These are phyloP conservation scores for Pseudozyma hubeiensis DNA, from an alignment of 1,284 basidiomycete species.

Conservation along the genomic window DNA sequence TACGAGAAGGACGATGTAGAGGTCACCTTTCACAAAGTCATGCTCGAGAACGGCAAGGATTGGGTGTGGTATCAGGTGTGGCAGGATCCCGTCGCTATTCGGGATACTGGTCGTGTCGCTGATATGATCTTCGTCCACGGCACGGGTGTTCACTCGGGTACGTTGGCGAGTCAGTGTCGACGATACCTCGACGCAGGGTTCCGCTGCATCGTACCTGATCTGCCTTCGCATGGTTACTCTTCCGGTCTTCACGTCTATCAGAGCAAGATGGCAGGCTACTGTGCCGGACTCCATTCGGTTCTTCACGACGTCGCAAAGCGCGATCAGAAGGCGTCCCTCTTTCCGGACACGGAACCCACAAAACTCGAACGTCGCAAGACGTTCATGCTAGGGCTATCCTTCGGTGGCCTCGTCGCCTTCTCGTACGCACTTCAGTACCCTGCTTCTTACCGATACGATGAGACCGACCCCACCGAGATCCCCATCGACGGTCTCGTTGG, in stretches of 20 bases:
- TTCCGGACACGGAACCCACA: constrained; percentile 18
- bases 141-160: constrained; percentile 66
- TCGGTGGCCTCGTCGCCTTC: constrained; percentile 62
- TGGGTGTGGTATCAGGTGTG: constrained; percentile 67
- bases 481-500: constrained; percentile 62
- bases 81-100: constrained; percentile 55
- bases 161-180: constrained; percentile 62
- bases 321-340: constrained; percentile 43
- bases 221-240: constrained; percentile 65
- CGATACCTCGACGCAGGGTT: constrained; percentile 65
- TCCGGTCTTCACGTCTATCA: constrained; percentile 65
- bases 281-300: constrained; percentile 54
- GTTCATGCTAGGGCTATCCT: constrained; percentile 65
- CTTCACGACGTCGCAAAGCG: constrained; percentile 60
- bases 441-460: constrained; percentile 48
- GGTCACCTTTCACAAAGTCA: constrained; percentile 56
- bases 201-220: constrained; percentile 63
- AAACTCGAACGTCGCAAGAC: constrained; percentile 59
- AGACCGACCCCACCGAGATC: constrained; percentile 49
- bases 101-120: constrained; percentile 53
- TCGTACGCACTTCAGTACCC: constrained; percentile 63
- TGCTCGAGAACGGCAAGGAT: constrained; percentile 63
- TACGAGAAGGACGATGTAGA: constrained; percentile 62
- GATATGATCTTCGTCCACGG: constrained; percentile 66
- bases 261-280: constrained; percentile 47